A percentile compares a stretch with the other conserved stretches of the same genome.
Evolutionary conservation across 108 stramenopile species (phyloP).

Genomic region (Cylindrotheca fusiformis): DNA sequence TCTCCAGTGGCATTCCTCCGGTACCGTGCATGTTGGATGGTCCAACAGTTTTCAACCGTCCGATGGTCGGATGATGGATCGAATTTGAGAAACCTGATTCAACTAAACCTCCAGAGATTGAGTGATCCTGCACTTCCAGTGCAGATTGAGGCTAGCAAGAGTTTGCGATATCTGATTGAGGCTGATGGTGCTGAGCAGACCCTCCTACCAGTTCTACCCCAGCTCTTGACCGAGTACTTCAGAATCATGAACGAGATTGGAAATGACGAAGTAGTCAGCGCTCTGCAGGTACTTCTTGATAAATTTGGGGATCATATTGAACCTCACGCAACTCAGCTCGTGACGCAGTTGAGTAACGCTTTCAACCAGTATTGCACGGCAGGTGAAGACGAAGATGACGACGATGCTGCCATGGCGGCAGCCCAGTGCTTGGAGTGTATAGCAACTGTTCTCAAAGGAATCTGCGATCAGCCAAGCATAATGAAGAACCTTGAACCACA

Average conservation of each 20-base stretch:
- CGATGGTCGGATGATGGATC: conserved; percentile 79
- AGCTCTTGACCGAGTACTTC: conserved; percentile 95
- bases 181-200: conserved; percentile 86
- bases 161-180: conserved; percentile 90
- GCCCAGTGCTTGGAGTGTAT: conserved; percentile 96
- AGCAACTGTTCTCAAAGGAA: conserved; percentile 88
- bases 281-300: conserved; percentile 91
- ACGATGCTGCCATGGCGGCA: conserved; percentile 96
- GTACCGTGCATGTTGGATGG: conserved; percentile 94
- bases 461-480: conserved; percentile 68
- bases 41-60: conserved; percentile 82
- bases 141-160: conserved; percentile 93
- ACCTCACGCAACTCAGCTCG: conserved; percentile 90
- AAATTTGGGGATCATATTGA: conserved; percentile 94
- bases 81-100: conserved; percentile 58
- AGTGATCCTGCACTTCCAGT: conserved; percentile 95
- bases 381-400: conserved; percentile 95
- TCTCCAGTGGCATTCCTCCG: conserved; percentile 89
- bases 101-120: conserved; percentile 76
- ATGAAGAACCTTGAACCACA: conserved; percentile 86
- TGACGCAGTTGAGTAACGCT: conserved; percentile 82
- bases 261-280: conserved; percentile 93
- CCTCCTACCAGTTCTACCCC: conserved; percentile 88
- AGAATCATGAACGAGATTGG: conserved; percentile 97
- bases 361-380: conserved; percentile 89